Conservation (phyloP, 2,329 filamentous ascomycete species). For the Fusarium lateritium region DNA sequence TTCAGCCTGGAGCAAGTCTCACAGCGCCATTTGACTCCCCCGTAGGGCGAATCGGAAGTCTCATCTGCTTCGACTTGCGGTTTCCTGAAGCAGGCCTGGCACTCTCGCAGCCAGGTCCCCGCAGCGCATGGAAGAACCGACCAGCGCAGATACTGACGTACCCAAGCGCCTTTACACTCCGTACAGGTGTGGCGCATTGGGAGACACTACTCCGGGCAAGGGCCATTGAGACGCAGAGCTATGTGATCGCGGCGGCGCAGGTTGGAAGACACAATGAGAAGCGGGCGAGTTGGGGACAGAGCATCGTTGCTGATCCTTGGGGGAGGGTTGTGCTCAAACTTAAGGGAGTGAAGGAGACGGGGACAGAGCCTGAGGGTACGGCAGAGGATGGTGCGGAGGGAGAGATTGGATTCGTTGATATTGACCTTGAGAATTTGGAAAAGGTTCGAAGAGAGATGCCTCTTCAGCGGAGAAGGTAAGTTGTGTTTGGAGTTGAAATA, state of each 20-base stretch:
- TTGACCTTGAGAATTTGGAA: conserved; percentile 64
- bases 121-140: conserved; percentile 50
- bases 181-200: conserved; percentile 91
- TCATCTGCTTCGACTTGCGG: conserved; percentile 93
- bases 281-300: conserved; percentile 86
- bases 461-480: conserved; percentile 66
- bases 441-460: conserved; percentile 68
- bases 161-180: conserved; percentile 90
- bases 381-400: conserved; percentile 57
- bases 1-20: conserved; percentile 77
- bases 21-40: conserved; percentile 79
- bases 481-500: conserved; percentile 32
- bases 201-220: conserved; percentile 81
- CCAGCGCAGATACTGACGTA: conserved; percentile 85
- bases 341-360: conserved; percentile 65
- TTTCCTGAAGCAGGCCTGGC: conserved; percentile 83
- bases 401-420: conserved; percentile 68
- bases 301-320: conserved; percentile 90
- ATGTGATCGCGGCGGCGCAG: conserved; percentile 89
- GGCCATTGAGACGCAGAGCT: conserved; percentile 91
- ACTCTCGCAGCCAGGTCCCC: conserved; percentile 64
- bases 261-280: conserved; percentile 79
- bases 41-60: conserved; percentile 81
- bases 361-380: conserved; percentile 44
- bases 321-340: conserved; percentile 79